Conservation (phyloP, 345 rosid species). For the Citrus maxima region DNA sequence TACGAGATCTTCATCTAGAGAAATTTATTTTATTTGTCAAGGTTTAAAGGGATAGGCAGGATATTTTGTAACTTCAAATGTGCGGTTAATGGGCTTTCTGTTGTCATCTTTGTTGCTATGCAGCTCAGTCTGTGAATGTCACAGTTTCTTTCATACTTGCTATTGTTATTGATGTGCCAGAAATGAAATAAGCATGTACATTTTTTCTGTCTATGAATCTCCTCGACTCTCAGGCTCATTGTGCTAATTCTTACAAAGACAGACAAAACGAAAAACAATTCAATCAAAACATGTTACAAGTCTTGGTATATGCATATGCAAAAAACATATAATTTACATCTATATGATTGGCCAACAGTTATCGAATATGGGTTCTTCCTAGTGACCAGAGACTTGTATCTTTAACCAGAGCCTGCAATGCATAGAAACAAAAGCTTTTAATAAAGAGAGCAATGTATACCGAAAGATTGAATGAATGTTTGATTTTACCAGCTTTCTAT, state of each 20-base stretch:
- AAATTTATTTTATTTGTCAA: slow-evolving; percentile 87
- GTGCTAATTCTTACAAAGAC: not conserved
- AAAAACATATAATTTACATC: not conserved
- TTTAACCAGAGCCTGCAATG: slow-evolving; percentile 71
- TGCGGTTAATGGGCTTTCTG: not conserved
- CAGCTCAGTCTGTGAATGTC: not conserved
- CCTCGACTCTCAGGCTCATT: not conserved
- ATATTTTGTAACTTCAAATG: not conserved
- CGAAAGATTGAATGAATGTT: too few relatives aligned
- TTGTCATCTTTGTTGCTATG: not conserved
- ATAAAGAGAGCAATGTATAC: not conserved
- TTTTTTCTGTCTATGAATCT: not conserved
- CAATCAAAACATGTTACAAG: not conserved
- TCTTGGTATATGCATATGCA: not conserved
- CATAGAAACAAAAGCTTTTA: not conserved
- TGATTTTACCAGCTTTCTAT: not conserved
- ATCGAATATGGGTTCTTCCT: slow-evolving; percentile 75
- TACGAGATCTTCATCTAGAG: slow-evolving; percentile 88
- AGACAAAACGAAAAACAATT: not conserved
- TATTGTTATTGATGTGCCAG: not conserved
- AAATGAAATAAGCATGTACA: not conserved
- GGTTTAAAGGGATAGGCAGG: slow-evolving; percentile 34
- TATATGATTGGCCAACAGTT: not conserved
- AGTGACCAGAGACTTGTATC: slow-evolving; percentile 95
- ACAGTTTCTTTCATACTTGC: not conserved